These are phyloP conservation scores for Grosmannia serpens DNA, from an alignment of 2,329 filamentous ascomycete species.

Conservation along the genomic window DNA sequence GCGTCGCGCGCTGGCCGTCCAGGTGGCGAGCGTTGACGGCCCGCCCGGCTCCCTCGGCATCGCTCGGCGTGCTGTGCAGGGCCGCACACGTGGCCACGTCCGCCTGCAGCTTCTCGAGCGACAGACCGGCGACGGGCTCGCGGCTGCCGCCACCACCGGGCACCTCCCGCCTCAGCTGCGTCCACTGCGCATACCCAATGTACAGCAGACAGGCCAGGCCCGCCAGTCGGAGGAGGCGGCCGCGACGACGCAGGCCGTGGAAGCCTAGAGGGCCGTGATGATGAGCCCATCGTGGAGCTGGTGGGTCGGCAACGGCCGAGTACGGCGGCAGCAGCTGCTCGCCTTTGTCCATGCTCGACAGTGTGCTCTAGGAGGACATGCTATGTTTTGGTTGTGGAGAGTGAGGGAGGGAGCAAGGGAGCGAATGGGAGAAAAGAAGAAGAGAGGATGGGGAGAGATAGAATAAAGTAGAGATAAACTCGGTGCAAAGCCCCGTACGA, in stretches of 20 bases:
- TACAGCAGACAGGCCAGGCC: constrained; percentile 37
- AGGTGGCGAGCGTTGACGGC: constrained; percentile 50
- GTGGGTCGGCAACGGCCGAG: constrained; percentile 14
- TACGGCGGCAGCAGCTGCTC: constrained; percentile 30
- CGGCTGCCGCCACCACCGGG: not conserved
- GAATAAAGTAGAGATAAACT: not conserved
- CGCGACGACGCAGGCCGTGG: constrained; percentile 22
- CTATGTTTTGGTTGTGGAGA: not conserved
- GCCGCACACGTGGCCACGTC: constrained; percentile 45
- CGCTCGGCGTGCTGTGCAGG: constrained; percentile 41
- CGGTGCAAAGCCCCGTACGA: not conserved
- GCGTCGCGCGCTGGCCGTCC: constrained; percentile 44
- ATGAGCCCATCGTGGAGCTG: constrained; percentile 2
- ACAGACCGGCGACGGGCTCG: constrained; percentile 24
- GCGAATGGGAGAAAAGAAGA: not conserved
- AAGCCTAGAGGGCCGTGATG: not conserved
- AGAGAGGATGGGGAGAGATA: not conserved
- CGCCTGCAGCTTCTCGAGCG: constrained; percentile 37
- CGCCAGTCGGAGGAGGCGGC: constrained; percentile 30
- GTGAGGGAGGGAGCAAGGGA: not conserved
- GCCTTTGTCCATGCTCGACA: constrained; percentile 25
- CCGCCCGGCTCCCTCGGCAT: constrained; percentile 44
- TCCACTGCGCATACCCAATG: constrained; percentile 33
- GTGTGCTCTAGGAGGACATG: not conserved
- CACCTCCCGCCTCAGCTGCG: constrained; percentile 19